Base-by-base conservation (phyloP, 805 yeast genomes). In the Metschnikowia santaceciliae region DNA sequence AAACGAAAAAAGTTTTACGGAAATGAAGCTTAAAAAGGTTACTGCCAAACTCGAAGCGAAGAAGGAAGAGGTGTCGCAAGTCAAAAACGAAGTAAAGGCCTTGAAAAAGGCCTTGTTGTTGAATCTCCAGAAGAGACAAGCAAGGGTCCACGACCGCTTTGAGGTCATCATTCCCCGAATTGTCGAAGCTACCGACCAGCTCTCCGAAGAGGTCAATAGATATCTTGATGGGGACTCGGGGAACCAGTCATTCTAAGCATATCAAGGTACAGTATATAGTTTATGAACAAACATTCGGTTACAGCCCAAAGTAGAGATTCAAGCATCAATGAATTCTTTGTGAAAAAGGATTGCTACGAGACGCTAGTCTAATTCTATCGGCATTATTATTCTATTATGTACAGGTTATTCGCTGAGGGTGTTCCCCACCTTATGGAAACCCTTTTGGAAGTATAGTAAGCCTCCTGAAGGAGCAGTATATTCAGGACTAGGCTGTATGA, bases 401-500 rank as follows among this genome's bases (percentile, higher is more conserved):
- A 32, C 32, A 22, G 15, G 38, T 44, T 46, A 47, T 35, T 59
- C 61, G 8, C 47, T 48, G 4, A 83, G 65, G 14, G 64, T 42
- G 41, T 55, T 54, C 7, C 76, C 76, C 30, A 66, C 64, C 32
- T 61, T 63, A 63, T 84, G 86, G 61, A 86, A 87, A 17, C 70
- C 69, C 56, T 89, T 74, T 59, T 85, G 77, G 64, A 78, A 85
- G 58, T 85, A 85, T 14, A 87, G 60, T 41, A 87, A 64, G 0
- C 92, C 92, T 14, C 91, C 91, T 2, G 79, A 69, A 36, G 71
- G 50, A 30, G 50, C 46, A 10, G 32, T 51, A 23, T 53, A 50
- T 10, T 49, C 34, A 10, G 54, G 50, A 35, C 66, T 65, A 2
- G 68, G 69, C n/a, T 54, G 55, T 36, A 71, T 54, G 2, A 86